Evolutionary conservation across 2,329 filamentous ascomycete species (phyloP), one percentile per base, ranked within the genome.

Genomic region (Zasmidium citrigriseum): DNA sequence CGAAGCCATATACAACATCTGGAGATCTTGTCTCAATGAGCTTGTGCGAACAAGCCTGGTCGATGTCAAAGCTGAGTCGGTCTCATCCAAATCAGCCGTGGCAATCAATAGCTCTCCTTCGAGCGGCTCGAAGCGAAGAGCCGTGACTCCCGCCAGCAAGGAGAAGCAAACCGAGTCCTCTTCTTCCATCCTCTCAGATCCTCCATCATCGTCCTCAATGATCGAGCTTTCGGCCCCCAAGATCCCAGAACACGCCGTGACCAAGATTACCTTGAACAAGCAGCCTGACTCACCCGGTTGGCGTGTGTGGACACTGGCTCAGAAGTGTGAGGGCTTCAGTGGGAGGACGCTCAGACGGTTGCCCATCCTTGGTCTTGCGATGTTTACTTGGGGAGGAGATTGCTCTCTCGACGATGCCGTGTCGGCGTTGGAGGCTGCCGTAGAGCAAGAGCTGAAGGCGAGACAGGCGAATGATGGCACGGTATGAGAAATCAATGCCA

Each of bases 11-110:
- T 82, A 82, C 64, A 76, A 78, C 54, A 81, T 83, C 49, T 76
- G 81, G 51, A 75, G 76, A 41, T 75, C 73, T n/a, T 79, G 76
- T 38, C 63, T 82, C 14, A 78, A 80, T 58, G 75, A 80, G 52
- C 69, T 82, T 20, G 71, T 76, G 20, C 67, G 70, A 12, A 71
- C 71, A 54, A 72, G 69, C 10, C 63, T 79, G 18, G 67, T 80
- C 38, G 65, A 72, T 53, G 56, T 68, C 3, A 45, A 52, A 18
- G 51, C 61, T n/a, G 29, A 16, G 10, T n/a, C 52, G 14, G 46
- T 45, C 1, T 25, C 48, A 9, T 46, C 46, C 44, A 24, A 45
- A 21, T 57, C 57, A 12, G 24, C 54, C 18, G 23, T 22, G 2
- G 23, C 18, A 9, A 22, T 18, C 11, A 47, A 24, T 18, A 52